phyloP scores from a whole-genome alignment of 176 grass and related monocot species.

The Metroxylon sagu region DNA sequence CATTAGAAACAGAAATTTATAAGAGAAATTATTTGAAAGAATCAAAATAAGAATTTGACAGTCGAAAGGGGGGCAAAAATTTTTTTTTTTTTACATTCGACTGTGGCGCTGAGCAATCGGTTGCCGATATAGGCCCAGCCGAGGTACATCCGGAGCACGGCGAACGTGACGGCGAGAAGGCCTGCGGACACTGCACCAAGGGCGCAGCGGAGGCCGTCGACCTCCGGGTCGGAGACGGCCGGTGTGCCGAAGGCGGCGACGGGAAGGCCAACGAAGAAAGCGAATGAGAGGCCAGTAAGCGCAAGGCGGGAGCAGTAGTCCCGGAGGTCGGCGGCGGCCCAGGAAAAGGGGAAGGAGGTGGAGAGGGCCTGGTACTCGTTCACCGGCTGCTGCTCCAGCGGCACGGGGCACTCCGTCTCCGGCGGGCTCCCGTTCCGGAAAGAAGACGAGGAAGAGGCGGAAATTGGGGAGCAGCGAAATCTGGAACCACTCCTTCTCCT shows the following conservation, averaged over 20 bases:
- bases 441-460: constrained; percentile 23
- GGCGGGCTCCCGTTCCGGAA: constrained; percentile 84
- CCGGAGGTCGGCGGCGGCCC: constrained; percentile 50
- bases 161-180: constrained; percentile 73
- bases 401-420: constrained; percentile 89
- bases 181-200: constrained; percentile 59
- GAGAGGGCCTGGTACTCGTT: constrained; percentile 89
- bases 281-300: constrained; percentile 42
- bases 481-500: too few species aligned
- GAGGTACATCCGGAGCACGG: constrained; percentile 86
- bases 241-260: constrained; percentile 65
- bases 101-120: constrained; percentile 82
- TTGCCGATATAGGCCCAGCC: constrained; percentile 96
- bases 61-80: too few species aligned
- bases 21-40: too few species aligned
- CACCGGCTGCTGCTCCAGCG: constrained; percentile 72
- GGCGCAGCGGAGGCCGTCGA: constrained; percentile 43
- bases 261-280: constrained; percentile 70
- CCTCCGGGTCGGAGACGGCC: constrained; percentile 20
- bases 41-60: too few species aligned
- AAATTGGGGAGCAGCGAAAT: not conserved
- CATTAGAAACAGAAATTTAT: not conserved
- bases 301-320: constrained; percentile 67
- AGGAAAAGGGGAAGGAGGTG: constrained; percentile 70
- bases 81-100: constrained; percentile 57